Conservation (phyloP, 169 alveolate genomes). For the Plasmodium vivax region DNA sequence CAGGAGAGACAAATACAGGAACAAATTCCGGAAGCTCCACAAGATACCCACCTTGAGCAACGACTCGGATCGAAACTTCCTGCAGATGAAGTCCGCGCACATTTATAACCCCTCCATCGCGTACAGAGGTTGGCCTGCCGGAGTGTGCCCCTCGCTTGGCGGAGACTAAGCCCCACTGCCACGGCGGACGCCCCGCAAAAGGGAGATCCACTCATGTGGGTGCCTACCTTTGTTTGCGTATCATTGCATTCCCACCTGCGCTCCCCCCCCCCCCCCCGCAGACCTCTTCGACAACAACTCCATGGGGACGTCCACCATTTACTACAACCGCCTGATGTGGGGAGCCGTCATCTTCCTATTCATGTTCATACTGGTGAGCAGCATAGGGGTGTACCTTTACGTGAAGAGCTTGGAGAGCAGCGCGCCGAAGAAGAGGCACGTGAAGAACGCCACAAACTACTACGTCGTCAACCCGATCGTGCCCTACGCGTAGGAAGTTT, state of each 20-base stretch:
- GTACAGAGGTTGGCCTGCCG: slow-evolving; percentile 13
- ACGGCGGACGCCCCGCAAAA: not conserved
- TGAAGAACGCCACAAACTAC: slow-evolving; percentile 15
- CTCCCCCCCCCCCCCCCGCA: not conserved
- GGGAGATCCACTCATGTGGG: not conserved
- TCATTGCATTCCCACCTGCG: not conserved
- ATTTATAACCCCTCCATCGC: slow-evolving; percentile 56
- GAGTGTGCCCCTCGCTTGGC: not conserved
- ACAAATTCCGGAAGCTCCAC: not conserved
- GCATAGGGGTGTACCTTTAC: slow-evolving; percentile 54
- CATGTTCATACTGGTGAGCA: slow-evolving; percentile 49
- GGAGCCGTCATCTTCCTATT: slow-evolving; percentile 43
- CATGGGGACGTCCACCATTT: slow-evolving; percentile 64
- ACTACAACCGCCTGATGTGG: slow-evolving; percentile 71
- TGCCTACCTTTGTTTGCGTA: not conserved
- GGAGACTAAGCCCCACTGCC: not conserved
- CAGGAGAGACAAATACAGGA: not conserved
- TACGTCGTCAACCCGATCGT: slow-evolving; percentile 30
- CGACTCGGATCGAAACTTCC: slow-evolving; percentile 26
- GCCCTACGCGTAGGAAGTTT: not conserved
- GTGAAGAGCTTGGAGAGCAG: slow-evolving; percentile 25
- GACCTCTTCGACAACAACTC: slow-evolving; percentile 41
- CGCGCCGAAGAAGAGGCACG: not conserved
- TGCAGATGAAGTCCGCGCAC: slow-evolving; percentile 17
- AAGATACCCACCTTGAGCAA: slow-evolving; percentile 2